These are phyloP conservation scores for Tympanopsis confertula DNA, from an alignment of 2,329 filamentous ascomycete species.

Conservation along the genomic window DNA sequence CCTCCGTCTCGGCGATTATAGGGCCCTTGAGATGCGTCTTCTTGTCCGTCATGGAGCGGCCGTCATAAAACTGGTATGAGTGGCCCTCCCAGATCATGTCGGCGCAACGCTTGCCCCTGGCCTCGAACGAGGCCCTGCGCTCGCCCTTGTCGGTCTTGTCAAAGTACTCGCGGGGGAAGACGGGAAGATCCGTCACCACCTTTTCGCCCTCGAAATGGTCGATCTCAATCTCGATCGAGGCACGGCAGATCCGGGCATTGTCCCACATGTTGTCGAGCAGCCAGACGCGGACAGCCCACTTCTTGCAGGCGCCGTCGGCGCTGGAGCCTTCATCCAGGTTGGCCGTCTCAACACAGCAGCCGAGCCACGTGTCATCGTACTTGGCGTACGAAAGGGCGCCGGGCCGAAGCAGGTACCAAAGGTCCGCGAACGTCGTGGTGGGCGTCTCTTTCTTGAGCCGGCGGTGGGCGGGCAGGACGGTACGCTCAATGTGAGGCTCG, in stretches of 20 bases:
- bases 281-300: not conserved
- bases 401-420: not conserved
- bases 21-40: not conserved
- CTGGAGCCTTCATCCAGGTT: not conserved
- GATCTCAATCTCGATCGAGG: not conserved
- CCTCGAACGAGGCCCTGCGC: not conserved
- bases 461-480: not conserved
- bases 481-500: slow-evolving; percentile 5
- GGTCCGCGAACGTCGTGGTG: not conserved
- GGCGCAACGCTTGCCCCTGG: too few species aligned
- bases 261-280: not conserved
- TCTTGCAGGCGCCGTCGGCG: not conserved
- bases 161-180: not conserved
- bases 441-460: not conserved
- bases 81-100: not conserved
- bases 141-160: not conserved
- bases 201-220: not conserved
- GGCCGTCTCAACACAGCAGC: not conserved
- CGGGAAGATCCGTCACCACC: not conserved
- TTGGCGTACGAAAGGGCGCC: not conserved
- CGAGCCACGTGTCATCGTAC: not conserved
- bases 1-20: not conserved
- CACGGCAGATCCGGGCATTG: not conserved
- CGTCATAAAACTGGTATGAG: not conserved
- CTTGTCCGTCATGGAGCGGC: not conserved